A percentile compares a stretch with the other conserved stretches of the same genome.
phyloP scores from a whole-genome alignment of 768 basidiomycete species.

The Macrolepiota dolichaula region DNA sequence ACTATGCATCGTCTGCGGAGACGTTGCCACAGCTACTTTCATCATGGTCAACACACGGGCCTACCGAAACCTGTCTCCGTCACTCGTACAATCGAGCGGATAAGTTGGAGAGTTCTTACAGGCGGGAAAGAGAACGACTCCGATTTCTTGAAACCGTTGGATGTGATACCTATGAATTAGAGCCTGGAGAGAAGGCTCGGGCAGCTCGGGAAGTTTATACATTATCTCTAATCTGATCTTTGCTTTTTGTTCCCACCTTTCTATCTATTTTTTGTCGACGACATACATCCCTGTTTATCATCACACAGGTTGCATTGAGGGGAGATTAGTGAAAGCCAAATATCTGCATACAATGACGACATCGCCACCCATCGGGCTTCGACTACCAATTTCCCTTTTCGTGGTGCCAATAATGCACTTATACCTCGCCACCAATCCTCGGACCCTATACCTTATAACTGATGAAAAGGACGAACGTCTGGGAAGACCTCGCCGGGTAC shows the following conservation, averaged over 20 bases:
- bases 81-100: background rate
- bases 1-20: slow-evolving; percentile 34
- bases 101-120: slow-evolving; percentile 9
- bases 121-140: slow-evolving; percentile 8
- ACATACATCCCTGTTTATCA: too few relatives aligned
- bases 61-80: background rate
- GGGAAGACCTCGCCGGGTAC: slow-evolving; percentile 57
- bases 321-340: background rate
- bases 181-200: background rate
- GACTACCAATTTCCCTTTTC: slow-evolving; percentile 1
- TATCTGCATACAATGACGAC: background rate
- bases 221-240: background rate
- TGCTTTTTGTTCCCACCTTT: background rate
- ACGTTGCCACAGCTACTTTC: slow-evolving; percentile 16
- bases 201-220: slow-evolving; percentile 6
- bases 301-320: too few relatives aligned
- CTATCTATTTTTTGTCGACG: background rate
- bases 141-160: slow-evolving; percentile 13
- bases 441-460: slow-evolving; percentile 72
- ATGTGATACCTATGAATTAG: slow-evolving; percentile 12
- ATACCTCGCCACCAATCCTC: slow-evolving; percentile 64
- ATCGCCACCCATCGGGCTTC: background rate
- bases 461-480: slow-evolving; percentile 60
- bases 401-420: slow-evolving; percentile 55
- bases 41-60: slow-evolving; percentile 1